Evolutionary conservation across 352 stramenopile species (phyloP), one percentile per base, ranked within the genome.

Genomic region (Globisporangium sylvaticum): DNA sequence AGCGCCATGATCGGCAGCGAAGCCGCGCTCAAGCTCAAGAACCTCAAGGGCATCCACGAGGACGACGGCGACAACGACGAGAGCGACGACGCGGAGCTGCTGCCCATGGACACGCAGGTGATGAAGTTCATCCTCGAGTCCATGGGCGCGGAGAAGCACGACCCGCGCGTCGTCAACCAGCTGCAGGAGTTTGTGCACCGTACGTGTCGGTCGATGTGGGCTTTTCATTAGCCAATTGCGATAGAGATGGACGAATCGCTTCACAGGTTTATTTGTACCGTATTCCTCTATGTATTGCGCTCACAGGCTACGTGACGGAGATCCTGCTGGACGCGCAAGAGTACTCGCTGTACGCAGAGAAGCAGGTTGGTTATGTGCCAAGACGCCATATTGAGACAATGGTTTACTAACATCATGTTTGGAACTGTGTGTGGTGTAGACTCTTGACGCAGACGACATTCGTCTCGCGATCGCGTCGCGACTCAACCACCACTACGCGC

Each of bases 101-200:
- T 84, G 58, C 87, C 87, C 5, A 57, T 92, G 54, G 85, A 95
- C 57, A 79, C 80, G 20, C 65, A 84, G 14, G 80, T 83, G 22
- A 76, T 95, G 58, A 61, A 84, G 58, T 58, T 74, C 58, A 65
- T 95, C 29, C 75, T 95, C 48, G 80, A 81, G 65, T 92, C 85
- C 55, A 95, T 95, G 87, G 86, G 87, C 20, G 86, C 79, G 39
- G 82, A 91, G 62, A 90, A 84, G 61, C 84, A 86, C 65, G 87
- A 95, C 72, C 82, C 83, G 59, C 81, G 86, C 62, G 87, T 95
- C 69, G 81, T 94, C 32, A 74, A 72, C 62, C 87, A 95, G 72
- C 76, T 95, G 29, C 84, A 91, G 56, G 88, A 95, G 70, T 94
- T 94, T 63, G 76, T 92, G 24, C 87, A 95, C 66, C 85, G 87